phyloP scores from a whole-genome alignment of 2,329 filamentous ascomycete genomes.

The Canariomyces notabilis region DNA sequence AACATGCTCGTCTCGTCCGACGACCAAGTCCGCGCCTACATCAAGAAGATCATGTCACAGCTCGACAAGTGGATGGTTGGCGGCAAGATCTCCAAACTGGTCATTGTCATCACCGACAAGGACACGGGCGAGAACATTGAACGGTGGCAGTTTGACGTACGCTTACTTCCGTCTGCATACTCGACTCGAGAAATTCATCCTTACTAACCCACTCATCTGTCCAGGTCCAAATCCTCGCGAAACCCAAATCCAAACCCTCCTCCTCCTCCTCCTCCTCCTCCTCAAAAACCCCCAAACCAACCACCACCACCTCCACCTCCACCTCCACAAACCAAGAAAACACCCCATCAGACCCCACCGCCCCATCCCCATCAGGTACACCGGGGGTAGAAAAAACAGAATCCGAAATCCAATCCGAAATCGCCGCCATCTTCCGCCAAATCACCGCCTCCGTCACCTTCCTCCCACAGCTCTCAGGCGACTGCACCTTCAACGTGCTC shows the following conservation, averaged over 20 bases:
- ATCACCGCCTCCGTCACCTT: constrained; percentile 98
- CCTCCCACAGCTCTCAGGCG: constrained; percentile 77
- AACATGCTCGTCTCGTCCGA: constrained; percentile 97
- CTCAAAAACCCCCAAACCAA: constrained; percentile 27
- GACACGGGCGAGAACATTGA: constrained; percentile 95
- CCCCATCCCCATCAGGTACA: constrained; percentile 26
- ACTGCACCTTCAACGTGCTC: constrained; percentile 97
- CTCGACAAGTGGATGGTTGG: constrained; percentile 96
- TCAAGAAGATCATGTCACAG: constrained; percentile 99
- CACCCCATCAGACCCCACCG: constrained; percentile 37
- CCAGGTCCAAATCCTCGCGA: constrained; percentile 37
- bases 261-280: constrained; percentile 49
- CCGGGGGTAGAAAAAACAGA: constrained; percentile 71
- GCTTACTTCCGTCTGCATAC: constrained; percentile 18
- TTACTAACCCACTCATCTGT: constrained; percentile 4
- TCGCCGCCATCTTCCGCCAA: constrained; percentile 93
- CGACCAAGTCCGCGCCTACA: constrained; percentile 97
- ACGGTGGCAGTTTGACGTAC: constrained; percentile 94
- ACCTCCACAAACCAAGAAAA: constrained; percentile 65
- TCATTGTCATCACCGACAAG: constrained; percentile 94
- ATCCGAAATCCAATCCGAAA: constrained; percentile 88
- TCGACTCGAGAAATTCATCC: too few relatives aligned
- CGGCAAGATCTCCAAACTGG: constrained; percentile 94
- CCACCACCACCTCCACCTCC: constrained; percentile 36
- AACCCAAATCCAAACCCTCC: constrained; percentile 30